phyloP scores from a whole-genome alignment of 1,284 basidiomycete species.

The Sanguinoderma infundibulare region DNA sequence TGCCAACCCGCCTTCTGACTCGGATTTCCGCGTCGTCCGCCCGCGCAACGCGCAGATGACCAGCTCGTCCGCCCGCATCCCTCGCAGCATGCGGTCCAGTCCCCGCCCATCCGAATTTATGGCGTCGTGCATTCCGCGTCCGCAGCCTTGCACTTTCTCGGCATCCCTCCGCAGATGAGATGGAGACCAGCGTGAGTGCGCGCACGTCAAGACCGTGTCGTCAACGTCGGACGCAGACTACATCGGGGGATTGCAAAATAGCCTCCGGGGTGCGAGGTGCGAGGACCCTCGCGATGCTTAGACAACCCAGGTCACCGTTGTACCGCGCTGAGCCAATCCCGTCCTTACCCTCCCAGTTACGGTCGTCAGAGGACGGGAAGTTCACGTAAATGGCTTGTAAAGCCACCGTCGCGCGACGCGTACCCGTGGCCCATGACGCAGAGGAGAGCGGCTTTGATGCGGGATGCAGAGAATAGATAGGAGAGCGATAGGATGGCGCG shows the following conservation, averaged over 20 bases:
- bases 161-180: not conserved
- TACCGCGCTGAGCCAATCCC: no score
- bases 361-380: no score
- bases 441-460: constrained; percentile 2
- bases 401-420: no score
- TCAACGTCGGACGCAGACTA: not conserved
- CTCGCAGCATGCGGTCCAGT: no score
- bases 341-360: no score
- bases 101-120: not conserved
- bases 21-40: not conserved
- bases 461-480: constrained; percentile 9
- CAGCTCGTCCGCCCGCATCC: no score
- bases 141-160: not conserved
- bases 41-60: not conserved
- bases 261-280: not conserved
- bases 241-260: constrained; percentile 13
- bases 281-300: not conserved
- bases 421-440: no score
- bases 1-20: not conserved
- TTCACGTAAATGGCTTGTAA: no score
- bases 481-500: constrained; percentile 23
- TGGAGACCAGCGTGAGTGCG: not conserved
- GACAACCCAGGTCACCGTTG: constrained; percentile 1
- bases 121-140: not conserved
- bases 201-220: not conserved